Percentiles rank a stretch among this genome's conserved stretches.
phyloP scores from a whole-genome alignment of 441 rosid species.

The Erysimum pusillum region DNA sequence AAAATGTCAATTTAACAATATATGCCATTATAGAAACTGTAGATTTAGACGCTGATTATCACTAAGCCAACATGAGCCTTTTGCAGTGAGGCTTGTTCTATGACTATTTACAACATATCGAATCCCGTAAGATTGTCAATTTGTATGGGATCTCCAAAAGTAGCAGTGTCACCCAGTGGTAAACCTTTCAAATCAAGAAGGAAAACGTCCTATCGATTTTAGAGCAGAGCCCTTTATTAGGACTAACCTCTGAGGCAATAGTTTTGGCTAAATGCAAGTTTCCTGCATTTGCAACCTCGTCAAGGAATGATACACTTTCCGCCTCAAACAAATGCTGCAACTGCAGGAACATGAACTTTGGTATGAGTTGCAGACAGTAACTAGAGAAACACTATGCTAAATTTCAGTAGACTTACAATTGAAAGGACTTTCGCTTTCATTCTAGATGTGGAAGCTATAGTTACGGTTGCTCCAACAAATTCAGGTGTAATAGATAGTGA shows the following conservation, averaged over 20 bases:
- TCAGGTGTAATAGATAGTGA: slow-evolving; percentile 61
- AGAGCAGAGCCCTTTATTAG: slow-evolving; percentile 26
- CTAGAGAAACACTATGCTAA: slow-evolving; percentile 27
- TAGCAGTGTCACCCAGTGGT: slow-evolving; percentile 22
- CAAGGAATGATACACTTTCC: slow-evolving; percentile 92
- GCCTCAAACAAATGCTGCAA: slow-evolving; percentile 90
- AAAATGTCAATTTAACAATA: slow-evolving; percentile 22
- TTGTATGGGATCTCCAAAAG: neutral
- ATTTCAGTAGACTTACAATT: slow-evolving; percentile 66
- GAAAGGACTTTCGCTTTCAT: slow-evolving; percentile 89
- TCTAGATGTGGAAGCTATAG: slow-evolving; percentile 77
- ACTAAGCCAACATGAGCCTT: slow-evolving; percentile 21
- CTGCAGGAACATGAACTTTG: slow-evolving; percentile 60
- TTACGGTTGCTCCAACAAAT: slow-evolving; percentile 53
- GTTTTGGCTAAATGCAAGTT: slow-evolving; percentile 85
- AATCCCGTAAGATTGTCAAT: slow-evolving; percentile 11
- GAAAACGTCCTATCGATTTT: slow-evolving; percentile 19
- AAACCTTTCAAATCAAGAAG: slow-evolving; percentile 22
- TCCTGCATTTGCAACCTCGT: slow-evolving; percentile 83
- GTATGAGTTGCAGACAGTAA: slow-evolving; percentile 23
- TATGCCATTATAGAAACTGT: slow-evolving; percentile 6
- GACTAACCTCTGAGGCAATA: slow-evolving; percentile 83
- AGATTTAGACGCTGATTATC: slow-evolving; percentile 12
- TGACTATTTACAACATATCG: slow-evolving; percentile 5
- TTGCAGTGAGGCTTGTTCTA: slow-evolving; percentile 20